Conservation (phyloP, 805 yeast species). For the Ogataea degrootiae region DNA sequence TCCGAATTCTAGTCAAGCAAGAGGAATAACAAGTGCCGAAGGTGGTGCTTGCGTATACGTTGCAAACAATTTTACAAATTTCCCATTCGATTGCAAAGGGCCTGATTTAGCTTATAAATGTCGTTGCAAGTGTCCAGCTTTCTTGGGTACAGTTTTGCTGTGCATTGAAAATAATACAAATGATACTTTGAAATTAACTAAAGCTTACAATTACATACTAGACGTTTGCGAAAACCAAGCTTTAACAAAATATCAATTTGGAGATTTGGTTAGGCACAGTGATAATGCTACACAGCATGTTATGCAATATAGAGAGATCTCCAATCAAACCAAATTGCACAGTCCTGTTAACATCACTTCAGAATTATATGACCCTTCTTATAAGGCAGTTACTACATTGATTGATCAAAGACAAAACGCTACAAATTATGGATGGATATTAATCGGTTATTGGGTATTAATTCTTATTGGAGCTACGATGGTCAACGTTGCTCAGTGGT, state of each 20-base stretch:
- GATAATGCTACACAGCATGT: conserved; percentile 24
- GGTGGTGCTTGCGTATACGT: conserved; percentile 35
- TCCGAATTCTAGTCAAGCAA: conserved; percentile 11
- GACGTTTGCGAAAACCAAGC: conserved; percentile 33
- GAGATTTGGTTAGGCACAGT: conserved; percentile 26
- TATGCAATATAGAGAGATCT: conserved; percentile 9
- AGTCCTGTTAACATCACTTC: conserved; percentile 26
- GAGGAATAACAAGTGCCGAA: conserved; percentile 30
- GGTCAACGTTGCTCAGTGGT: conserved; percentile 31
- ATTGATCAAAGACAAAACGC: conserved; percentile 26
- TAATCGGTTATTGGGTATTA: conserved; percentile 31
- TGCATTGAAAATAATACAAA: conserved; percentile 30
- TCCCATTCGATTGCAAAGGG: conserved; percentile 30
- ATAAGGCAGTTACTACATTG: conserved; percentile 25
- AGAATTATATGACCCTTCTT: conserved; percentile 22
- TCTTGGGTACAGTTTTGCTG: conserved; percentile 31
- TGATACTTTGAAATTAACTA: conserved; percentile 25
- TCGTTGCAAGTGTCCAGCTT: conserved; percentile 31
- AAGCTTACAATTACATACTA: conserved; percentile 29
- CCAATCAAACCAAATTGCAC: conserved; percentile 14
- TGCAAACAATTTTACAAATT: conserved; percentile 29
- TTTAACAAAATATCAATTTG: conserved; percentile 20
- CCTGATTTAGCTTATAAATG: conserved; percentile 33
- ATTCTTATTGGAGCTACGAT: conserved; percentile 22
- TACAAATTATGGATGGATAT: conserved; percentile 25